Percentiles rank a stretch among this genome's conserved stretches.
phyloP scores from a whole-genome alignment of 345 rosid species.

The Populus tremula region DNA sequence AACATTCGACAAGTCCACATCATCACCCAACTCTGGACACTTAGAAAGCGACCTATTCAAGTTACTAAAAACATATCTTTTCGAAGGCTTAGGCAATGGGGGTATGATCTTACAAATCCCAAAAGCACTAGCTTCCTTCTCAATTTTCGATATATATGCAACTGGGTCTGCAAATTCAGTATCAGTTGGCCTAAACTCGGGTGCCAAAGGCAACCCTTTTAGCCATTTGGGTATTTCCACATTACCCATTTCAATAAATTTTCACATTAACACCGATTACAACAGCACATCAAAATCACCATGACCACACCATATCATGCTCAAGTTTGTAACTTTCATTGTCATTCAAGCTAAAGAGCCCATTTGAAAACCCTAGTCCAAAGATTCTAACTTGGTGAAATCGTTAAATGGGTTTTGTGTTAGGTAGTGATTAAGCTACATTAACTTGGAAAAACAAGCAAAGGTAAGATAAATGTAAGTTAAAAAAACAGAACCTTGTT shows the following conservation, averaged over 20 bases:
- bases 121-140: conserved; percentile 86
- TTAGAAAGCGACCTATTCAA: conserved; percentile 76
- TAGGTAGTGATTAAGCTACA: conserved; percentile 9
- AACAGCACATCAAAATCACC: neutral
- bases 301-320: conserved; percentile 6
- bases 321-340: conserved; percentile 14
- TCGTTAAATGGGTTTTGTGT: conserved; percentile 6
- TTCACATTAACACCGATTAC: conserved; percentile 17
- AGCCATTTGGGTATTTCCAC: conserved; percentile 92
- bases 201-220: conserved; percentile 80
- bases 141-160: conserved; percentile 94
- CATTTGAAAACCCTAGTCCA: conserved; percentile 45
- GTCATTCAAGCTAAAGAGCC: neutral
- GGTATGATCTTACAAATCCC: conserved; percentile 97
- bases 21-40: conserved; percentile 68
- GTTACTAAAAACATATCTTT: conserved; percentile 70
- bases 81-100: conserved; percentile 89
- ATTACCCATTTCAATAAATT: conserved; percentile 55
- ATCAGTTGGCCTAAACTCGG: conserved; percentile 88
- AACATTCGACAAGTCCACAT: conserved; percentile 33
- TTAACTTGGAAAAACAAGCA: conserved; percentile 1
- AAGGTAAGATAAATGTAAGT: neutral
- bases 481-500: conserved; percentile 35
- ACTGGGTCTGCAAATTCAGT: conserved; percentile 98
- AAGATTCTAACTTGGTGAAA: conserved; percentile 4